phyloP scores from a whole-genome alignment of 2,329 filamentous ascomycete genomes.

The Aspergillus candidus region DNA sequence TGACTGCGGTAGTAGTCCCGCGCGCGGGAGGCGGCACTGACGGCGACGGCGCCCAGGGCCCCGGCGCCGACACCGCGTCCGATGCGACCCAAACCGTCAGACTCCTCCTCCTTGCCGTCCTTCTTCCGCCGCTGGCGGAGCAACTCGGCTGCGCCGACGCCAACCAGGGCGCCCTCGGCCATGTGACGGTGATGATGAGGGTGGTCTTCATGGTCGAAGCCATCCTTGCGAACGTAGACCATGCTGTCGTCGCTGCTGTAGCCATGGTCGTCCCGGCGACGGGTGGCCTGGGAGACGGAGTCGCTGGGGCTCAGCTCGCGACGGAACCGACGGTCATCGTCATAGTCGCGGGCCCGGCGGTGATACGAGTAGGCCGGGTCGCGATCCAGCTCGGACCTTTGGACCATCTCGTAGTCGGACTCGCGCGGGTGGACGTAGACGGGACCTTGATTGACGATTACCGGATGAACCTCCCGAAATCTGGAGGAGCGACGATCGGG shows the following conservation, averaged over 20 bases:
- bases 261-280: slow-evolving; percentile 35
- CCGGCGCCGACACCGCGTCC: slow-evolving; percentile 53
- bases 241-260: slow-evolving; percentile 58
- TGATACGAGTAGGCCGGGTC: slow-evolving; percentile 60
- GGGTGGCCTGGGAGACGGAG: slow-evolving; percentile 47
- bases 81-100: slow-evolving; percentile 45
- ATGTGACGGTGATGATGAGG: slow-evolving; percentile 51
- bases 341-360: slow-evolving; percentile 50
- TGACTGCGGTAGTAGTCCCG: slow-evolving; percentile 46
- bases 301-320: slow-evolving; percentile 47
- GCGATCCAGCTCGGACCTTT: slow-evolving; percentile 50
- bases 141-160: slow-evolving; percentile 56
- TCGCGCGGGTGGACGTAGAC: slow-evolving; percentile 47
- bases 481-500: slow-evolving; percentile 46
- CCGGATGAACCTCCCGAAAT: slow-evolving; percentile 48
- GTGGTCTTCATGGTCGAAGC: slow-evolving; percentile 39
- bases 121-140: slow-evolving; percentile 53
- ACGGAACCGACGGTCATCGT: slow-evolving; percentile 43
- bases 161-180: slow-evolving; percentile 57
- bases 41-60: slow-evolving; percentile 56
- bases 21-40: slow-evolving; percentile 50
- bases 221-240: slow-evolving; percentile 53
- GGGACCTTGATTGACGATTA: slow-evolving; percentile 50
- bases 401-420: slow-evolving; percentile 55
- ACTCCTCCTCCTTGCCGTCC: slow-evolving; percentile 47